Percentiles rank a stretch among this genome's conserved stretches.
Evolutionary conservation across 2,329 filamentous ascomycete species (phyloP).

Genomic region (Cladophialophora psammophila): DNA sequence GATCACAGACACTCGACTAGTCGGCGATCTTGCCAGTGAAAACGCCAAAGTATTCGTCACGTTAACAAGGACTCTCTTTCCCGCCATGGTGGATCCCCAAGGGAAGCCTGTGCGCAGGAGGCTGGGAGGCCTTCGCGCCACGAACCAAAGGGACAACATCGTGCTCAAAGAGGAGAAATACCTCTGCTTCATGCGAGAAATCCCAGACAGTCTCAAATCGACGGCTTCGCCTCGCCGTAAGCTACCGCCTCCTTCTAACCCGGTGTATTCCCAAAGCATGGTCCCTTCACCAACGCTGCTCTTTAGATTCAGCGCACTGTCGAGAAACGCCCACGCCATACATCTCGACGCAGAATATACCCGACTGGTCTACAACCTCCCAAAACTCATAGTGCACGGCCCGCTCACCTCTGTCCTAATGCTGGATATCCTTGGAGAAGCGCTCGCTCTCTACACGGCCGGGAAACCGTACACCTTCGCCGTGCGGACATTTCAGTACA

Average conservation of each 20-base stretch:
- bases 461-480: slow-evolving; percentile 21
- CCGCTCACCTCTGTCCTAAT: slow-evolving; percentile 81
- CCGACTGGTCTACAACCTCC: slow-evolving; percentile 74
- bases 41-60: slow-evolving; percentile 63
- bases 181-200: slow-evolving; percentile 69
- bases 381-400: slow-evolving; percentile 81
- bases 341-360: slow-evolving; percentile 80
- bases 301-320: slow-evolving; percentile 89
- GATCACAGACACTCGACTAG: slow-evolving; percentile 58
- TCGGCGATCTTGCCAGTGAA: slow-evolving; percentile 58
- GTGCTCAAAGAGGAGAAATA: slow-evolving; percentile 65
- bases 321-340: slow-evolving; percentile 90
- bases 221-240: slow-evolving; percentile 22
- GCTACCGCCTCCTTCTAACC: slow-evolving; percentile 48
- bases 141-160: slow-evolving; percentile 44
- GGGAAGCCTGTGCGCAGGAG: neutral
- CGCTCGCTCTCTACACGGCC: slow-evolving; percentile 3
- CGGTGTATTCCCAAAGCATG: slow-evolving; percentile 66
- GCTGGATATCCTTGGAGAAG: slow-evolving; percentile 65
- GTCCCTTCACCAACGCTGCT: slow-evolving; percentile 74
- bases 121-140: neutral
- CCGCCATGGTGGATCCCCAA: slow-evolving; percentile 47
- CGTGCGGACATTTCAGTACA: slow-evolving; percentile 73
- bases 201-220: slow-evolving; percentile 37
- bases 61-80: slow-evolving; percentile 45